Evolutionary conservation across 2,329 filamentous ascomycete species (phyloP), one percentile per base, ranked within the genome.

Genomic region (Pseudocercospora fijiensis): DNA sequence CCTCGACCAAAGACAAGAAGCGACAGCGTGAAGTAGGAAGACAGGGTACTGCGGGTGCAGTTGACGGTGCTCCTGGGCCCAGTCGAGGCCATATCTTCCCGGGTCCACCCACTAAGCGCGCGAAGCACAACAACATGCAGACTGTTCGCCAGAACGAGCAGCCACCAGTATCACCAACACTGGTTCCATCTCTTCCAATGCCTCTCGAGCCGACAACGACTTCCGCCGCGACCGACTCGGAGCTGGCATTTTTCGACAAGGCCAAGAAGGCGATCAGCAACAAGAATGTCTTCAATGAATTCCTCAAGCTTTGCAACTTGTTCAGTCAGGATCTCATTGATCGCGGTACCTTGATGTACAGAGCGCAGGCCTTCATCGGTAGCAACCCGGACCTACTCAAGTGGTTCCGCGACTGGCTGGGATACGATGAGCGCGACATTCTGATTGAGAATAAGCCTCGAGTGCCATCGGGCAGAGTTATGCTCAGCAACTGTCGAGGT

Each of bases 201-300:
- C 93, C 95, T 1, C 85, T 98, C 30, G 88, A 90, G 13, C 92
- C 93, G 0, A 88, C 87, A 0, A 86, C 88, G 0, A 86, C 88
- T 0, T 82, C 88, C 8, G 87, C 88, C n/a, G 90, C 92, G 0
- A 90, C 85, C 24, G 85, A 88, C 60, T 94, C 98, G 63, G 94
- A 98, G 74, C 84, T 98, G 58, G 88, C 88, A 1, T 98, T 98
- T 79, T 99, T 99, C 72, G 95, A 99, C 66, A 89, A 92, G 7
- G 92, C 95, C 18, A 98, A 97, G 84, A 99, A 99, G 78, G 94
- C 90, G 73, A 91, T 99, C 63, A 88, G 90, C 65, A 98, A 98
- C 77, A 90, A 96, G 76, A 90, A 91, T 61, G 89, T 89, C 2
- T 96, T 96, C 84, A 93, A 91, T 71, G 95, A 99, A 76, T 99